Evolutionary conservation across 2,329 filamentous ascomycete species (phyloP), one percentile per base, ranked within the genome.

Genomic region (Aaosphaeria pasadenensis): DNA sequence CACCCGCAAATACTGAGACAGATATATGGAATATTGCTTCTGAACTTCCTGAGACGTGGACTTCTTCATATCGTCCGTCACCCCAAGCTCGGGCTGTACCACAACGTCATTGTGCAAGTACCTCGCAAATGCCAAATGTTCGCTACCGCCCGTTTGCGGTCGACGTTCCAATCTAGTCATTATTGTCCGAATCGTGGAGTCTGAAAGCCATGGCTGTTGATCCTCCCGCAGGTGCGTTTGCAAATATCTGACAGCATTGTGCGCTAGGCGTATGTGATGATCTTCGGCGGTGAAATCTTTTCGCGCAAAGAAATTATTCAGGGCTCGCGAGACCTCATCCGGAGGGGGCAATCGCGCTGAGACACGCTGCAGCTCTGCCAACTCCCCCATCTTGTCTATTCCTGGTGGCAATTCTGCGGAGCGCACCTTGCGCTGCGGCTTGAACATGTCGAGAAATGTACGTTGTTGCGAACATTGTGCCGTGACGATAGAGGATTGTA

Each of bases 341-440:
- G 77, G 73, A 0, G 81, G 69, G 11, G 89, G 90, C 7, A 83
- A 80, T 32, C 89, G 81, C 33, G 84, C 75, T 44, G 81, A 78
- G 47, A 88, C 79, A 44, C 80, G 77, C 56, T 85, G 73, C 51
- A 83, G 80, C 56, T 82, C 81, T 45, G 81, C 75, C 66, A 89
- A 80, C 49, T 88, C 80, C 59, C 88, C 80, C 73, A 96, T 82
- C 11, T 79, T 80, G 54, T 84, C 82, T 60, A 91, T 81, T 45
- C 90, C 91, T 0, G 83, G 87, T 60, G 84, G 87, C 51, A 85
- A 74, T 58, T 84, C 78, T 44, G 84, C 76, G 24, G 82, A 76
- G 65, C 83, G 85, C 39, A 84, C 70, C 49, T 66, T 67, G 46
- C 82, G 77, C 13, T 83, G 78, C 7, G 82, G 73, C 58, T 84